Percentiles rank a stretch among this genome's conserved stretches.
These are phyloP conservation scores for Pseudozyma thailandica DNA, from an alignment of 1,284 basidiomycete species.

Conservation along the genomic window DNA sequence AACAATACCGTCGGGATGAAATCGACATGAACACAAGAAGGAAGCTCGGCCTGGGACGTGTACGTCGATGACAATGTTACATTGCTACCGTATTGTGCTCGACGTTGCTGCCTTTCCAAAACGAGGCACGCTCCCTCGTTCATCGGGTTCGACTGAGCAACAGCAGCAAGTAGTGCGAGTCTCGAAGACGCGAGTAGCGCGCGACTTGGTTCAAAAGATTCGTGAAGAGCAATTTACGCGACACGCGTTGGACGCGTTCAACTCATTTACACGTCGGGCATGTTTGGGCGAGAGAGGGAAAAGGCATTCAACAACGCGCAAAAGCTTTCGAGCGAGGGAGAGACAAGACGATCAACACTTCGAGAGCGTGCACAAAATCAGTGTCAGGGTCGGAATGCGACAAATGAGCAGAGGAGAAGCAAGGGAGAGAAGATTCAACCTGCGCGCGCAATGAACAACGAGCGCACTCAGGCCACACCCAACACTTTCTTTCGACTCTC, in stretches of 20 bases:
- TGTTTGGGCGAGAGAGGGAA: slow-evolving; percentile 5
- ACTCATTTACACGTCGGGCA: slow-evolving; percentile 37
- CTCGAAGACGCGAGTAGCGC: slow-evolving; percentile 1
- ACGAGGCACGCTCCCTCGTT: no score
- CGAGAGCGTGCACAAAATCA: neutral
- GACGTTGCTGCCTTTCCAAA: no score
- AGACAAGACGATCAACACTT: neutral
- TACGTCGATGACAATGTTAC: no score
- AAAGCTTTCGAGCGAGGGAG: slow-evolving; percentile 14
- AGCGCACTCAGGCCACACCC: slow-evolving; percentile 1
- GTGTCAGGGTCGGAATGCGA: slow-evolving; percentile 55
- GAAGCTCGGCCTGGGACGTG: no score
- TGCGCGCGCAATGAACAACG: slow-evolving; percentile 12
- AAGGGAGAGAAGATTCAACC: slow-evolving; percentile 55
- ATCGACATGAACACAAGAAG: no score
- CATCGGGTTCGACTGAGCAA: no score
- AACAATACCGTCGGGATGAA: no score
- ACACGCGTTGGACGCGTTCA: slow-evolving; percentile 38
- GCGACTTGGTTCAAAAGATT: slow-evolving; percentile 6
- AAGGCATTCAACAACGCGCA: neutral
- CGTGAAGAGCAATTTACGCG: slow-evolving; percentile 31
- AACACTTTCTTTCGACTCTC: slow-evolving; percentile 70
- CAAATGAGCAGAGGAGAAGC: slow-evolving; percentile 74
- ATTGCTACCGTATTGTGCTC: no score
- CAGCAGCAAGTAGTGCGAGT: no score